phyloP scores from a whole-genome alignment of 192 early-diverging fungal species.

The Fimicolochytrium jonesii region DNA sequence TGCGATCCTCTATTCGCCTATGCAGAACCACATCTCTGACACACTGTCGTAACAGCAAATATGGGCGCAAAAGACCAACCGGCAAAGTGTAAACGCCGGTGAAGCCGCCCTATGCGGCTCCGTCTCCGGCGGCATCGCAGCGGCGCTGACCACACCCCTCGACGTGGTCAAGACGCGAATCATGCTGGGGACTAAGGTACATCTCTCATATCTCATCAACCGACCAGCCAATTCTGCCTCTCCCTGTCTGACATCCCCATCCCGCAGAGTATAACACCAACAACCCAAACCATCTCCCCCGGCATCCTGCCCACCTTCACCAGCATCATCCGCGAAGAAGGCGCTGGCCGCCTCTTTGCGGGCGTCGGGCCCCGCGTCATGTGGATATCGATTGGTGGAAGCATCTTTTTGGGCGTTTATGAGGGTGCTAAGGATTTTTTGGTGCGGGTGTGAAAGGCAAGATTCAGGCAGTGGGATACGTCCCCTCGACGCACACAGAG shows the following conservation, averaged over 20 bases:
- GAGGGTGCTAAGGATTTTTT: slow-evolving; percentile 46
- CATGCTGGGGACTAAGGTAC: slow-evolving; percentile 83
- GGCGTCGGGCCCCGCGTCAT: slow-evolving; percentile 89
- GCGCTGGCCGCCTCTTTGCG: slow-evolving; percentile 69
- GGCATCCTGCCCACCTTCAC: slow-evolving; percentile 68
- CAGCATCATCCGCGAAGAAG: slow-evolving; percentile 75
- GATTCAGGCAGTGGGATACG: too few species aligned
- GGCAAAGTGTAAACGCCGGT: slow-evolving; percentile 59
- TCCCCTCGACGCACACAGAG: too few species aligned
- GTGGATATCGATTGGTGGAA: slow-evolving; percentile 95
- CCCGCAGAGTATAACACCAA: too few species aligned
- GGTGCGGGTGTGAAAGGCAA: too few species aligned
- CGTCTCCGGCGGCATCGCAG: slow-evolving; percentile 84
- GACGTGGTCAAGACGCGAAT: slow-evolving; percentile 95
- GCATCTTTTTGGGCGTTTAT: slow-evolving; percentile 93
- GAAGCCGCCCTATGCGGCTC: slow-evolving; percentile 85
- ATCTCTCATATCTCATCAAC: not conserved
- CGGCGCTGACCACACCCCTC: slow-evolving; percentile 87
- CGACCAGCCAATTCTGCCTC: not conserved
- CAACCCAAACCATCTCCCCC: slow-evolving; percentile 60
- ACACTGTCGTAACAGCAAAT: slow-evolving; percentile 12
- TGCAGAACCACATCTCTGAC: too few species aligned
- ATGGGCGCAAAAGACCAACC: slow-evolving; percentile 29
- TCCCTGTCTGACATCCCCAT: too few species aligned
- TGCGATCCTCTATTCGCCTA: not conserved